These are phyloP conservation scores for Ophiosphaerella narmari DNA, from an alignment of 2,329 filamentous ascomycete genomes.

Conservation along the genomic window DNA sequence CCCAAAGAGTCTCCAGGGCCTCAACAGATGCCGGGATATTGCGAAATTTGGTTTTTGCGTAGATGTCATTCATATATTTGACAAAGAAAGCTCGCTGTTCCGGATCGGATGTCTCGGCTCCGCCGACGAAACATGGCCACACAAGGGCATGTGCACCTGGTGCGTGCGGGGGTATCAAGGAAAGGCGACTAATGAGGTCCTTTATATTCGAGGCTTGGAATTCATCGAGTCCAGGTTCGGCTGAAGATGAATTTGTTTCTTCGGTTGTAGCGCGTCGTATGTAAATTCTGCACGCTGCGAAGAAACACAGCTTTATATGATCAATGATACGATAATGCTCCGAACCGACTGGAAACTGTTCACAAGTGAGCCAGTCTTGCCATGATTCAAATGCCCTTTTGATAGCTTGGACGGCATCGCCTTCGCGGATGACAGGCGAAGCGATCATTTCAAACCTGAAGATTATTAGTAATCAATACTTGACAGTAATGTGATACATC, in stretches of 20 bases:
- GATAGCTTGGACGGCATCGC: conserved; percentile 10
- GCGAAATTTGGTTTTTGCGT: conserved; percentile 19
- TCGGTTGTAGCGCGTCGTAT: conserved; percentile 12
- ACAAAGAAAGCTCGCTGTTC: conserved; percentile 19
- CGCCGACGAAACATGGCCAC: conserved; percentile 27
- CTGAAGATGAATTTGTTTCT: not conserved
- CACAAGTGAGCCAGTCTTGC: conserved; percentile 15
- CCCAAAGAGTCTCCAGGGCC: conserved; percentile 18
- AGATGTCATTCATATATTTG: conserved; percentile 15
- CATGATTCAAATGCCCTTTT: conserved; percentile 10
- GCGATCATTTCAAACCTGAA: conserved; percentile 21
- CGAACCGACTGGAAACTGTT: conserved; percentile 7
- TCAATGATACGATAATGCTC: conserved; percentile 13
- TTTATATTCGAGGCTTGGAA: conserved; percentile 8
- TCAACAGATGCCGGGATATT: conserved; percentile 22
- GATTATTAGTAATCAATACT: not conserved
- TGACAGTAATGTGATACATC: not conserved
- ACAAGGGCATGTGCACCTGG: conserved; percentile 23
- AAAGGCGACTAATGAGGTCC: conserved; percentile 12
- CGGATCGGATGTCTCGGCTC: conserved; percentile 16
- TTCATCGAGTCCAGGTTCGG: not conserved
- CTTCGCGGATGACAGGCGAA: conserved; percentile 20
- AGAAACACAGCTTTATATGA: conserved; percentile 19
- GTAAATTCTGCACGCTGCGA: conserved; percentile 18
- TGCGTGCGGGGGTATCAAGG: conserved; percentile 9